Evolutionary conservation across 129 eudicot species (phyloP).

Genomic region (Arctium lappa): DNA sequence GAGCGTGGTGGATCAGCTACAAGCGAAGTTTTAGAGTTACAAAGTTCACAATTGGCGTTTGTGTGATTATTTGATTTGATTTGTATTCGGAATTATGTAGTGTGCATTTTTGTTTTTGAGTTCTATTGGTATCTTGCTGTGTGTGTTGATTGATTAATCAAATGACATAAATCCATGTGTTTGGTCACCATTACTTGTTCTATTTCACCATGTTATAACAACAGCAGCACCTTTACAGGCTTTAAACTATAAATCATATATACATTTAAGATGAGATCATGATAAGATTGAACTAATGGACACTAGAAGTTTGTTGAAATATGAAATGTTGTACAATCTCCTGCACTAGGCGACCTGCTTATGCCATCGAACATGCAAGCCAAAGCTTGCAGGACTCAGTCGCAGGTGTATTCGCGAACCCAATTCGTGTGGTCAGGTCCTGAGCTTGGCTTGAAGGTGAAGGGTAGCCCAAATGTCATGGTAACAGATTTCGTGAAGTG

Average conservation of each 20-base stretch:
- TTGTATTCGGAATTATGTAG: not conserved
- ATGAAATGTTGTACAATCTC: no score
- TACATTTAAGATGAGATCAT: not conserved
- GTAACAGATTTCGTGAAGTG: no score
- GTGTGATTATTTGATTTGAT: not conserved
- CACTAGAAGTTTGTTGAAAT: not conserved
- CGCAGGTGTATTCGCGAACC: not conserved
- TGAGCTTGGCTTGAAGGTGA: no score
- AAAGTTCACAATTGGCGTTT: not conserved
- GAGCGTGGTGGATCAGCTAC: constrained; percentile 24
- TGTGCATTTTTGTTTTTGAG: not conserved
- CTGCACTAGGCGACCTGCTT: no score
- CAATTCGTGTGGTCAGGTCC: not conserved
- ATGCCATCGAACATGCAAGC: not conserved
- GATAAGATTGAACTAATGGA: not conserved
- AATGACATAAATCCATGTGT: not conserved
- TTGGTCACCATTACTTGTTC: not conserved
- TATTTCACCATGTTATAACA: not conserved
- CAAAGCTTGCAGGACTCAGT: not conserved
- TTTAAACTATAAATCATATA: no score
- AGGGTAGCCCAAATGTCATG: no score
- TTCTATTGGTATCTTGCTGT: not conserved
- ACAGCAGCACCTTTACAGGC: not conserved
- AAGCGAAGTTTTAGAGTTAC: constrained; percentile 25
- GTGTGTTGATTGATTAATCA: not conserved